A percentile compares a stretch with the other conserved stretches of the same genome.
These are phyloP conservation scores for Extremus antarcticus DNA, from an alignment of 495 filamentous ascomycete genomes.

Conservation along the genomic window DNA sequence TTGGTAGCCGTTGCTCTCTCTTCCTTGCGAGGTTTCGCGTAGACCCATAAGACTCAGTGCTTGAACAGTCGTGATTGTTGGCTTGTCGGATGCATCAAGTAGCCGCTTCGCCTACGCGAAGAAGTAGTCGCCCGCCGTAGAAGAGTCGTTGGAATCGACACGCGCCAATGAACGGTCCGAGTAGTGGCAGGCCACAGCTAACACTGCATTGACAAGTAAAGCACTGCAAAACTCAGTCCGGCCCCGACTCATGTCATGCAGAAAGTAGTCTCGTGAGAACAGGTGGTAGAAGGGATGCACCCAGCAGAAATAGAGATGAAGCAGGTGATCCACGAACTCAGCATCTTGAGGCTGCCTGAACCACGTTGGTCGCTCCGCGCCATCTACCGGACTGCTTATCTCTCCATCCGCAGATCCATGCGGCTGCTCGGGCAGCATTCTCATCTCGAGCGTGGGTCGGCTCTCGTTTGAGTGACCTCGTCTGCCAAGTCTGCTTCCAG, in stretches of 20 bases:
- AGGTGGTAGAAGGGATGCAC: slow-evolving; percentile 65
- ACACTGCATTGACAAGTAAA: slow-evolving; percentile 63
- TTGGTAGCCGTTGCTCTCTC: slow-evolving; percentile 54
- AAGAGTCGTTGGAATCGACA: slow-evolving; percentile 46
- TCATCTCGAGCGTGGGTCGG: not conserved
- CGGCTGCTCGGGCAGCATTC: not conserved
- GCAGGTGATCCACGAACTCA: slow-evolving; percentile 48
- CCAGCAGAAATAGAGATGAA: slow-evolving; percentile 71
- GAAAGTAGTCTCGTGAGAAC: slow-evolving; percentile 61
- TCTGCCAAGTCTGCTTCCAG: slow-evolving; percentile 18
- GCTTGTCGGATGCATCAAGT: slow-evolving; percentile 48
- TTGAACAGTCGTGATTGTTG: slow-evolving; percentile 61
- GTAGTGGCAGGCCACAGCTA: slow-evolving; percentile 64
- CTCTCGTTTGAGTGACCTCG: slow-evolving; percentile 6
- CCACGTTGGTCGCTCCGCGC: slow-evolving; percentile 32
- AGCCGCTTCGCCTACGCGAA: slow-evolving; percentile 55
- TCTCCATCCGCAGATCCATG: slow-evolving; percentile 7
- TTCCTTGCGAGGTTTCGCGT: slow-evolving; percentile 25
- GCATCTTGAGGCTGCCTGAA: slow-evolving; percentile 49
- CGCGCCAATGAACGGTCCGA: slow-evolving; percentile 54
- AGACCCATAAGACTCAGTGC: slow-evolving; percentile 60
- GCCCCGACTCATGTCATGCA: slow-evolving; percentile 49
- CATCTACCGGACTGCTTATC: not conserved
- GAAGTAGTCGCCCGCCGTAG: slow-evolving; percentile 62
- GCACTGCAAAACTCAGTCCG: slow-evolving; percentile 55